Base-by-base conservation (phyloP, 768 basidiomycete species). In the Leccinum arenicola region DNA sequence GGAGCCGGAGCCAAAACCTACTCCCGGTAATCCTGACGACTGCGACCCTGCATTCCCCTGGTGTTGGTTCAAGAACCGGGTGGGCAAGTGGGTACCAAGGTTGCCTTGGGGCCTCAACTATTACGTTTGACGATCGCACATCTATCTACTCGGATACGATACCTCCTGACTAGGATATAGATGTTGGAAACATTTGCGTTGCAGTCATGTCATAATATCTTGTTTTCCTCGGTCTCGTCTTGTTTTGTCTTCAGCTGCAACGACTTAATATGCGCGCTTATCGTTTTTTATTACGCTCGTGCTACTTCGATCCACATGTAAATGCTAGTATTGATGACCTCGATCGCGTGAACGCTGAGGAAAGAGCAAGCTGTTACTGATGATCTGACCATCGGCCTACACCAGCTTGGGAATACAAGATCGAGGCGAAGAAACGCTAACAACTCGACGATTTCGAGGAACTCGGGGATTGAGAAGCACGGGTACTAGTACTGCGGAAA, bases 1-100 rank as follows among this genome's bases (percentile, higher is more conserved):
- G 1, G 53, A 62, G 43, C 74, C 70, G 0, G 50, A 50, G 10
- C 76, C 77, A 4, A 62, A 57, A 49, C 72, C 74, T 0, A 68
- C 57, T 7, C 77, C 78, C 3, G 73, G 70, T 47, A 61, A 73
- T 29, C 76, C 75, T 14, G 74, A 70, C 17, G 73, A 73, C 36
- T 72, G 71, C 17, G 55, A 61, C 17, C 49, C 38, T 23, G 2
- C 29, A 1, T 53, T 64, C 7, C 67, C 71, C 6, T 69, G 59
- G 64, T 72, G 70, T 58, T 72, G 65, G 65, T 40, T 57, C 52
- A 66, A 65, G 59, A n/a, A 58, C 21, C 61, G 61, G 4, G 2
- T 57, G 3, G 62, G 61, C 14, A 59, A 58, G 55, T 69, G 68
- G 64, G 47, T 62, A 66, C 51, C 66, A 66, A 56, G 63, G n/a